Percentiles rank a stretch among this genome's conserved stretches.
phyloP scores from a whole-genome alignment of 108 stramenopile species.

The Aurantiochytrium sp. region DNA sequence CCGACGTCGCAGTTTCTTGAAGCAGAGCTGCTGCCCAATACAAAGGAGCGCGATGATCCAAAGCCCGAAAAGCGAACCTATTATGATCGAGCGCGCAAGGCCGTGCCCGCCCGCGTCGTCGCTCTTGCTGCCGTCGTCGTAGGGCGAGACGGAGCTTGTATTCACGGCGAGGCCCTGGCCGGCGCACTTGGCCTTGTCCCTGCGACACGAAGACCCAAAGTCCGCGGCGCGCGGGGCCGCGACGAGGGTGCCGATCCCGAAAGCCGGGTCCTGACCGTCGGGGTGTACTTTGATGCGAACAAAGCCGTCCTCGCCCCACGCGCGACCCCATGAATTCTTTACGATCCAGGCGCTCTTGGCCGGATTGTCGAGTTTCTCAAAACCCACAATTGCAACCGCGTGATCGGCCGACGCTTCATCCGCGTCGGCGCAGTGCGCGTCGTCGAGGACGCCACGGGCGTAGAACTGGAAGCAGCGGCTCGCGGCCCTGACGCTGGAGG shows the following conservation, averaged over 20 bases:
- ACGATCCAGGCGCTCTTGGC: neutral
- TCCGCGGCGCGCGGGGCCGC: neutral
- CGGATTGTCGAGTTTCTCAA: neutral
- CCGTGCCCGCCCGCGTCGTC: neutral
- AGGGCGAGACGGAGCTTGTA: neutral
- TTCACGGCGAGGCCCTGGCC: neutral
- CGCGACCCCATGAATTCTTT: neutral
- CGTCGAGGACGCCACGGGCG: neutral
- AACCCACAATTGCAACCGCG: neutral
- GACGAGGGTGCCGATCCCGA: neutral
- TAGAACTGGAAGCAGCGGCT: slow-evolving; percentile 27
- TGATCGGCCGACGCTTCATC: neutral
- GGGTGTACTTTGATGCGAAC: neutral
- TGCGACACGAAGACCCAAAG: neutral
- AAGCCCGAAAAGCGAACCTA: neutral
- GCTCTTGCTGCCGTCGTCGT: neutral
- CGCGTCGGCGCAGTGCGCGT: neutral
- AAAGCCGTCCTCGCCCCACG: slow-evolving; percentile 16
- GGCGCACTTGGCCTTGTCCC: neutral
- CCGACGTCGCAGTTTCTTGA: neutral
- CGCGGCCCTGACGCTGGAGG: neutral
- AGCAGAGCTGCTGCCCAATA: neutral
- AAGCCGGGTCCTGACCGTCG: neutral
- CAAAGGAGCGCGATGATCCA: neutral
- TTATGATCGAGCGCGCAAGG: neutral